Evolutionary conservation across 768 basidiomycete genomes (phyloP), one percentile per base, ranked within the genome.

Genomic region (Cubamyces lactineus): DNA sequence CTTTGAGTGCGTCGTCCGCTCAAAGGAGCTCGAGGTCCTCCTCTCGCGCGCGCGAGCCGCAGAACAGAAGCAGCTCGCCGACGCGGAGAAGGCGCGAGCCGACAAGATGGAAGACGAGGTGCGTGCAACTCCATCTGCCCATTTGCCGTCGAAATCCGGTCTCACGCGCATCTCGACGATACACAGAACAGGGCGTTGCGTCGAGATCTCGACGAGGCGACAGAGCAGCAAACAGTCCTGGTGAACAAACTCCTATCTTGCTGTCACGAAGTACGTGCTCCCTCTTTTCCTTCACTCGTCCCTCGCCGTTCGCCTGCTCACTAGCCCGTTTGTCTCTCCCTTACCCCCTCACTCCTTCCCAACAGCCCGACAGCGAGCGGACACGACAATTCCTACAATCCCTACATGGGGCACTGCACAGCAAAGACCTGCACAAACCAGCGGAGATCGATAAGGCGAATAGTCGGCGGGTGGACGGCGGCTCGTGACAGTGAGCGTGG

Each of bases 1-100:
- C 79, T 95, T 94, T 68, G 93, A 94, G 76, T 93, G 91, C 65
- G 89, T 95, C 28, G 88, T 95, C 58, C 89, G 93, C 43, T 94
- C 93, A 45, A 95, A 95, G 75, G 93, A 95, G 74, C 82, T 95
- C 23, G 93, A 95, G 71, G 90, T 95, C 16, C 76, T 95, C 19
- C 80, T 95, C 16, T 92, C 93, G 50, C 86, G 92, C 34, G 93
- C 93, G 45, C 87, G 92, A 73, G 88, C 91, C 24, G 91, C 92
- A 11, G 93, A 94, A 69, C 91, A 93, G 73, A 90, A 89, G 73
- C 89, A 92, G 67, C 79, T 94, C 48, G 87, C 87, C 15, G 89
- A 93, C 50, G 83, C 85, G 53, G 91, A 93, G 74, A 90, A 86
- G 72, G 67, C 72, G 50, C 82, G 87, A 43, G 84, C 86, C 13